Conservation (phyloP, 257 asterid genomes). For the Solanum appendiculatum region DNA sequence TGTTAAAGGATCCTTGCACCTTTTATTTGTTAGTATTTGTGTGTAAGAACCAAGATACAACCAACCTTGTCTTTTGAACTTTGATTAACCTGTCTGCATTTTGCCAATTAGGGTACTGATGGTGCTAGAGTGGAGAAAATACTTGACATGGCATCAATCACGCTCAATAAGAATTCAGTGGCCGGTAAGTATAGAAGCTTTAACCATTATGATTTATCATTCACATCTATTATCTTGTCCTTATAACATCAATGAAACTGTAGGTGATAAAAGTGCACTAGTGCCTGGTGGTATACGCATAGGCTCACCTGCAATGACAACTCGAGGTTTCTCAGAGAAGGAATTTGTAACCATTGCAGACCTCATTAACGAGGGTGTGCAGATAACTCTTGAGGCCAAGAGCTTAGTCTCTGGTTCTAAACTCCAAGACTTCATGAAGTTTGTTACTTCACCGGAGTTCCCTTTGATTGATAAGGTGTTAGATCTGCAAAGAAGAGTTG, state of each 20-base stretch:
- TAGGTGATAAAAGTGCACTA: slow-evolving; percentile 91
- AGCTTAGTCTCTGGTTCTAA: slow-evolving; percentile 52
- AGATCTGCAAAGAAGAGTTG: slow-evolving; percentile 60
- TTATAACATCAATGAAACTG: neutral
- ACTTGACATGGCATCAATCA: slow-evolving; percentile 93
- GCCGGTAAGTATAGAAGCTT: slow-evolving; percentile 47
- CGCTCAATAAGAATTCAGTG: slow-evolving; percentile 92
- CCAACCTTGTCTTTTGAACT: neutral
- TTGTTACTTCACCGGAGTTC: slow-evolving; percentile 53
- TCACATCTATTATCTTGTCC: neutral
- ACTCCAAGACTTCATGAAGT: slow-evolving; percentile 75
- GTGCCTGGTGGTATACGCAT: slow-evolving; percentile 93
- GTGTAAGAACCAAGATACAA: neutral
- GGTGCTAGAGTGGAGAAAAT: slow-evolving; percentile 96
- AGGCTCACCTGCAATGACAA: slow-evolving; percentile 96
- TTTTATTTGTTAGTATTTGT: neutral
- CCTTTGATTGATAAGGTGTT: slow-evolving; percentile 46
- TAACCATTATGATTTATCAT: neutral
- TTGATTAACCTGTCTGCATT: neutral
- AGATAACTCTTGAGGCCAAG: slow-evolving; percentile 69
- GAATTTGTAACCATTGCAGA: slow-evolving; percentile 66
- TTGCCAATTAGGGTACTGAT: slow-evolving; percentile 51
- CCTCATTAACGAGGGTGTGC: slow-evolving; percentile 86
- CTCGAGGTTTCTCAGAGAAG: slow-evolving; percentile 67
- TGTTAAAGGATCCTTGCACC: neutral